These are phyloP conservation scores for Beauveria sp. DNA, from an alignment of 2,329 filamentous ascomycete species.

Conservation along the genomic window DNA sequence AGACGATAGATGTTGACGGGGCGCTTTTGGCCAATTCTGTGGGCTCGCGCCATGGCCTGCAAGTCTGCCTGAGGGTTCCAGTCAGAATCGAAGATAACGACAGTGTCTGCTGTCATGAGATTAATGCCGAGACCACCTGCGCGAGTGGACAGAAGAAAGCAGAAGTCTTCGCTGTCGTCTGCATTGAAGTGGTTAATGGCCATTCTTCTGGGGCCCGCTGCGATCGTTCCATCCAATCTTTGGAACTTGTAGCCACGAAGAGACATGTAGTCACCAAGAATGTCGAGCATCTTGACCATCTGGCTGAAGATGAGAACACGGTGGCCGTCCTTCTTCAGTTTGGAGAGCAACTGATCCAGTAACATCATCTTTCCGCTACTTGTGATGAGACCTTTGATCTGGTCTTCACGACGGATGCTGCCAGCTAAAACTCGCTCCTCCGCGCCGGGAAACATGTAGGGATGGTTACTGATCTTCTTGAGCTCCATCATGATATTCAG, in stretches of 20 bases:
- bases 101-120: conserved; percentile 95
- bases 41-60: conserved; percentile 96
- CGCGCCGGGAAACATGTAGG: conserved; percentile 93
- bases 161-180: conserved; percentile 92
- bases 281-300: conserved; percentile 98
- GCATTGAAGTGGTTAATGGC: conserved; percentile 98
- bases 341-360: conserved; percentile 86
- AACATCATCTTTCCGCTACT: conserved; percentile 99
- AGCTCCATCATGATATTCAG: conserved; percentile 99
- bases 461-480: conserved; percentile 98
- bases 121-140: conserved; percentile 98
- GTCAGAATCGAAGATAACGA: conserved; percentile 95
- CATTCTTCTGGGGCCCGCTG: conserved; percentile 76
- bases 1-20: conserved; percentile 94
- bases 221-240: conserved; percentile 89
- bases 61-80: conserved; percentile 99
- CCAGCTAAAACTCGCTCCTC: conserved; percentile 83
- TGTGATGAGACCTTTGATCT: conserved; percentile 85
- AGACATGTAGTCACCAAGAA: conserved; percentile 87
- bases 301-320: conserved; percentile 97
- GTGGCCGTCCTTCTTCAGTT: conserved; percentile 87
- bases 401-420: conserved; percentile 75
- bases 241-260: conserved; percentile 94
- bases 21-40: conserved; percentile 93
- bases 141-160: conserved; percentile 88